Base-by-base conservation (phyloP, 2,329 filamentous ascomycete species). In the Paecilomyces fulvus region DNA sequence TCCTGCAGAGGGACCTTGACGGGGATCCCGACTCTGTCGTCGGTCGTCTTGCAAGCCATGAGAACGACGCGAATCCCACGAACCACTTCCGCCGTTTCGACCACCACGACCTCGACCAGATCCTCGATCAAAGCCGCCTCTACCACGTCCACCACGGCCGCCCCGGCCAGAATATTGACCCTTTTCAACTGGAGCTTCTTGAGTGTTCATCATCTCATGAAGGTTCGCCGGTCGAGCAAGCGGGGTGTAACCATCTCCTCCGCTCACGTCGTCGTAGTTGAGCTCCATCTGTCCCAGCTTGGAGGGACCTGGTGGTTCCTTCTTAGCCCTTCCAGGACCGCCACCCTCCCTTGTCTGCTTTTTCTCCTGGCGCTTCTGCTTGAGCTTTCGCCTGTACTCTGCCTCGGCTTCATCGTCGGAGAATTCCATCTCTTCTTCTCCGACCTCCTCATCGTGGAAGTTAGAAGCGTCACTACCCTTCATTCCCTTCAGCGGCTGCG, bases 381-480 rank as follows among this genome's bases (percentile, higher is more conserved):
- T 91, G 54, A 84, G 65, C 58, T 81, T 80, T 56, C 82, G 77
- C 75, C 88, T 95, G 69, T 90, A 84, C 64, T 91, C 89, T 7
- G 88, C 87, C 73, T 99, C 94, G 63, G 89, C 88, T 73, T 99
- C 94, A 65, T 99, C 94, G 63, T 99, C 94, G 0, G 92, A 96
- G 70, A 97, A 97, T 68, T 97, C 94, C 64, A 90, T 83, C 69
- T 97, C 92, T 37, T 95, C 89, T 30, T 88, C 87, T 14, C 77
- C 85, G 7, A 91, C 82, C 74, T 97, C 92, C 71, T 99, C 94
- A 63, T 97, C 94, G 71, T 96, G 88, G 55, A 96, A 81, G 69
- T 97, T 97, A 53, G 90, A 95, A 8, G 94, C 92, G 72, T 99
- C 94, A 9, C 90, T 94, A 58, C 91, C 90, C 75, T 95, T 97